phyloP scores from a whole-genome alignment of 176 grass and related monocot species.

The sorghum (Sorghum bicolor) region Sorghum_bicolor_NCBIv3 NC_012878.2:54156501-54157000 shows the following conservation, averaged over 20 bases:
- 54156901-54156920: neutral
- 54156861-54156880: neutral
- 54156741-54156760: neutral
- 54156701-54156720: neutral
- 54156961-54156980: neutral
- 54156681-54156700: neutral
- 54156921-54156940: neutral
- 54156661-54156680: neutral
- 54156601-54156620: neutral
- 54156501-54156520: no score
- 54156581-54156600: neutral
- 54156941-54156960: neutral
- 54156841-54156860: neutral
- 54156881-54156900: neutral
- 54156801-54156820: neutral
- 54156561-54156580: neutral
- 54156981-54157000: no score
- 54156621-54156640: neutral
- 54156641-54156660: neutral
- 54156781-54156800: neutral
- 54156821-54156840: neutral
- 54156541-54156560: no score
- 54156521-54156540: no score
- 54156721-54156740: neutral
- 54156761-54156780: neutral